phyloP scores from a whole-genome alignment of 2,329 filamentous ascomycete species.

The Neonectria sp. region DNA sequence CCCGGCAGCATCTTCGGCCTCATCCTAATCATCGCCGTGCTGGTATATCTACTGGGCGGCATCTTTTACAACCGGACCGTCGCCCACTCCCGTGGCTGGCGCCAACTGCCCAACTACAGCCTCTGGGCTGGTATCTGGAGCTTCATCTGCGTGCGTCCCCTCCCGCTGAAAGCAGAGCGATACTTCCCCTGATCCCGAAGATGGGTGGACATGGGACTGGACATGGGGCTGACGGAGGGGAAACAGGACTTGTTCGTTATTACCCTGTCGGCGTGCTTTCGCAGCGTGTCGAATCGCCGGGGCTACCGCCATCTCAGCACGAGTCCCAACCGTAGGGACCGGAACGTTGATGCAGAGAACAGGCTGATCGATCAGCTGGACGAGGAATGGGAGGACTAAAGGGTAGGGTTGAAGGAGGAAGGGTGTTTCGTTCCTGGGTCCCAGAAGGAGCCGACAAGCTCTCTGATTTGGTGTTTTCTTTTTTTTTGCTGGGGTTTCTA shows the following conservation, averaged over 20 bases:
- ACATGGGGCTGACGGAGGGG: slow-evolving; percentile 45
- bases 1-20: slow-evolving; percentile 88
- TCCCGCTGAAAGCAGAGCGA: slow-evolving; percentile 49
- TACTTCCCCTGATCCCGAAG: slow-evolving; percentile 45
- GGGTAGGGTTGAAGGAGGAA: slow-evolving; percentile 12
- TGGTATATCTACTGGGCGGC: slow-evolving; percentile 92
- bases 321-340: slow-evolving; percentile 64
- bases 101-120: slow-evolving; percentile 93
- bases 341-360: slow-evolving; percentile 86
- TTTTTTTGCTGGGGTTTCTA: slow-evolving; percentile 29
- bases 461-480: slow-evolving; percentile 25
- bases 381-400: slow-evolving; percentile 92
- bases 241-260: slow-evolving; percentile 77
- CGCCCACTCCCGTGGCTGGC: slow-evolving; percentile 94
- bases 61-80: slow-evolving; percentile 97
- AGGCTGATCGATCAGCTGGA: slow-evolving; percentile 95
- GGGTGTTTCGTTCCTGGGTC: slow-evolving; percentile 16
- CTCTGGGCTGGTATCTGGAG: slow-evolving; percentile 91
- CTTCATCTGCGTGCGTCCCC: slow-evolving; percentile 78
- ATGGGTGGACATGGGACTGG: slow-evolving; percentile 16
- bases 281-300: slow-evolving; percentile 74
- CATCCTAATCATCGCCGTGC: slow-evolving; percentile 81
- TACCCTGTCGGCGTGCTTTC: slow-evolving; percentile 77
- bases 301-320: slow-evolving; percentile 78
- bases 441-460: slow-evolving; percentile 1